phyloP scores from a whole-genome alignment of 2,329 filamentous ascomycete genomes.

The Grosmannia clavigera region DNA sequence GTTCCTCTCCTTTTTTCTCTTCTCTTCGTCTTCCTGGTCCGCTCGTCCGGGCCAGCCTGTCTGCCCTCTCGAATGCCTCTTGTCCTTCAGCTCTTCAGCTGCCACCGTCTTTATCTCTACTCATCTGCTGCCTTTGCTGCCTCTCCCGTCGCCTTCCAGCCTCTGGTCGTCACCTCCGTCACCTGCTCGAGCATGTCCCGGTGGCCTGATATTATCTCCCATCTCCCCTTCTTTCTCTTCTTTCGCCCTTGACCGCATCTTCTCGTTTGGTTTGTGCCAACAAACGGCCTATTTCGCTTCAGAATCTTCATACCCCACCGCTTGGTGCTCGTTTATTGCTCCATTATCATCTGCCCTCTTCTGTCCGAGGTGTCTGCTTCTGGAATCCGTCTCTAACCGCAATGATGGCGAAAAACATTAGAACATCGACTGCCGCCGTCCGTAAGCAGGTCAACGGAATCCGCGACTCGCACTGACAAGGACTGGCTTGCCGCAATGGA shows the following conservation, averaged over 20 bases:
- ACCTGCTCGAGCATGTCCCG: not conserved
- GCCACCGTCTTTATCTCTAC: not conserved
- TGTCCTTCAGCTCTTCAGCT: not conserved
- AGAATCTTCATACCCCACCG: not conserved
- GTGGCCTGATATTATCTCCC: not conserved
- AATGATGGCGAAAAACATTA: not conserved
- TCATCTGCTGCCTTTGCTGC: not conserved
- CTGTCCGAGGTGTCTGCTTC: not conserved
- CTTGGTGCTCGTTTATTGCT: not conserved
- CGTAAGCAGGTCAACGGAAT: not conserved
- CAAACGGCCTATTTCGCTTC: not conserved
- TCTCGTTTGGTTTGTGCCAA: not conserved
- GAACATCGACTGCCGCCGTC: not conserved
- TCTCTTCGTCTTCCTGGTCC: slow-evolving; percentile 8
- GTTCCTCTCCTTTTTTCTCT: slow-evolving; percentile 5
- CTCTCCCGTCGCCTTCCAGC: not conserved
- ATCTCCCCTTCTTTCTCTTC: slow-evolving; percentile 10
- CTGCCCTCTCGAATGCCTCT: not conserved
- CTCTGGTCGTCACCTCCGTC: not conserved
- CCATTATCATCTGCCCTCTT: not conserved
- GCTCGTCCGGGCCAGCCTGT: not conserved
- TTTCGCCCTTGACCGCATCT: not conserved
- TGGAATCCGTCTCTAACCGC: slow-evolving; percentile 1
- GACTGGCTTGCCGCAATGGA: slow-evolving; percentile 31
- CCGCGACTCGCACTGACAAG: not conserved